phyloP scores from a whole-genome alignment of 2,329 filamentous ascomycete genomes.

The Pleoardoris graminearum region DNA sequence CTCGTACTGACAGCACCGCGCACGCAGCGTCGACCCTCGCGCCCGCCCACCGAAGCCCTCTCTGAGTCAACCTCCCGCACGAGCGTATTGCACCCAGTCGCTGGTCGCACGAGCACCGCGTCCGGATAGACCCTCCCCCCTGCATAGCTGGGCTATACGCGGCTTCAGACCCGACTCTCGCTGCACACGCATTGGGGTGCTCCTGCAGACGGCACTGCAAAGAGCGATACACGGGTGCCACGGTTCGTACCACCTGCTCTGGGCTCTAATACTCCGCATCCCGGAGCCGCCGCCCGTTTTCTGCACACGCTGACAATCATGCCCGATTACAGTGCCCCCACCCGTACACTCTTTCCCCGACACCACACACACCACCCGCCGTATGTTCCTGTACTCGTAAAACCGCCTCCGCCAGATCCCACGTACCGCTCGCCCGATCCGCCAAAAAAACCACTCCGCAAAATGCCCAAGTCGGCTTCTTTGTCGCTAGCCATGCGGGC shows the following conservation, averaged over 20 bases:
- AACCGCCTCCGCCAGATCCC: slow-evolving; percentile 20
- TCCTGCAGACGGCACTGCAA: slow-evolving; percentile 35
- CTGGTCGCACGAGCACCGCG: slow-evolving; percentile 27
- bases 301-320: slow-evolving; percentile 37
- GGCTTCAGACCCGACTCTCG: slow-evolving; percentile 28
- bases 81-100: slow-evolving; percentile 3
- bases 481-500: slow-evolving; percentile 43
- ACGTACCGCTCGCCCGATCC: slow-evolving; percentile 21
- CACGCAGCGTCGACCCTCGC: slow-evolving; percentile 25
- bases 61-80: slow-evolving; percentile 17
- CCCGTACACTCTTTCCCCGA: slow-evolving; percentile 21
- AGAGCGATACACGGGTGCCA: slow-evolving; percentile 31
- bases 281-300: slow-evolving; percentile 11
- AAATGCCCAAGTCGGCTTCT: slow-evolving; percentile 46
- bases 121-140: slow-evolving; percentile 15
- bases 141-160: too few relatives aligned
- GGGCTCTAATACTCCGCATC: slow-evolving; percentile 23
- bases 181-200: slow-evolving; percentile 34
- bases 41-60: slow-evolving; percentile 3
- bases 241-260: slow-evolving; percentile 42
- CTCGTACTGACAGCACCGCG: slow-evolving; percentile 37
- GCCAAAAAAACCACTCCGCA: slow-evolving; percentile 36
- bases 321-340: slow-evolving; percentile 30
- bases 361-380: slow-evolving; percentile 20
- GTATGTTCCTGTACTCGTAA: slow-evolving; percentile 34